Percentiles rank a stretch among this genome's conserved stretches.
These are phyloP conservation scores for Paraphoma chrysanthemicola DNA, from an alignment of 2,329 filamentous ascomycete genomes.

Conservation along the genomic window DNA sequence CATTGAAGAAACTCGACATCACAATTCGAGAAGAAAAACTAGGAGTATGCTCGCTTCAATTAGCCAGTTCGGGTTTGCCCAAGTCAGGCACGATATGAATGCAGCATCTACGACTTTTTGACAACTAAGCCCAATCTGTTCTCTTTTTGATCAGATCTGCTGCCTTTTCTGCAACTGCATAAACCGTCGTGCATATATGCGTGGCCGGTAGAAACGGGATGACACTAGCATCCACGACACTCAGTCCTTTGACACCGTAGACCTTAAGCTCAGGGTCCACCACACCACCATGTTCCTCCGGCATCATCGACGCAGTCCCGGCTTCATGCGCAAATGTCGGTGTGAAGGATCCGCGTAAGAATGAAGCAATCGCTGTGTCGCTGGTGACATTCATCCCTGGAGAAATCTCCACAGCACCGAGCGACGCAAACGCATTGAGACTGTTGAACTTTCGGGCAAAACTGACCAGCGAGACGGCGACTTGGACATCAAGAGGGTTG, in stretches of 20 bases:
- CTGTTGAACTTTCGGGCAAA: constrained; percentile 31
- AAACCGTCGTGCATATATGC: constrained; percentile 28
- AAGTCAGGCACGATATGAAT: neutral
- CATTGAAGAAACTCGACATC: too few relatives aligned
- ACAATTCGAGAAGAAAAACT: too few relatives aligned
- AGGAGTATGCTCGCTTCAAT: too few relatives aligned
- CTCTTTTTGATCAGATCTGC: constrained; percentile 13
- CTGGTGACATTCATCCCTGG: constrained; percentile 24
- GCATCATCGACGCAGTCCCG: constrained; percentile 28
- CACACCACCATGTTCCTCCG: constrained; percentile 27
- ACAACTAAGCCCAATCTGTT: constrained; percentile 1
- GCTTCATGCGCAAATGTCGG: constrained; percentile 20
- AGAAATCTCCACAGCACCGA: constrained; percentile 17
- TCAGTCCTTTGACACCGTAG: constrained; percentile 23
- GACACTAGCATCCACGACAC: constrained; percentile 31
- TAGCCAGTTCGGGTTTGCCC: too few relatives aligned
- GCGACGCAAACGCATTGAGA: constrained; percentile 11
- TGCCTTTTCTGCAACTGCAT: constrained; percentile 32
- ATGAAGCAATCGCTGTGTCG: constrained; percentile 1
- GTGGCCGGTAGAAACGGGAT: constrained; percentile 22
- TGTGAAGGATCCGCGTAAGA: neutral
- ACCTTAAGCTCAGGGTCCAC: constrained; percentile 24
- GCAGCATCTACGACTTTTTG: neutral
- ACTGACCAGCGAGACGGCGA: constrained; percentile 30
- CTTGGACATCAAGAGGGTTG: constrained; percentile 39